Evolutionary conservation across 2,329 filamentous ascomycete species (phyloP).

Genomic region (Pseudogymnoascus sp.): DNA sequence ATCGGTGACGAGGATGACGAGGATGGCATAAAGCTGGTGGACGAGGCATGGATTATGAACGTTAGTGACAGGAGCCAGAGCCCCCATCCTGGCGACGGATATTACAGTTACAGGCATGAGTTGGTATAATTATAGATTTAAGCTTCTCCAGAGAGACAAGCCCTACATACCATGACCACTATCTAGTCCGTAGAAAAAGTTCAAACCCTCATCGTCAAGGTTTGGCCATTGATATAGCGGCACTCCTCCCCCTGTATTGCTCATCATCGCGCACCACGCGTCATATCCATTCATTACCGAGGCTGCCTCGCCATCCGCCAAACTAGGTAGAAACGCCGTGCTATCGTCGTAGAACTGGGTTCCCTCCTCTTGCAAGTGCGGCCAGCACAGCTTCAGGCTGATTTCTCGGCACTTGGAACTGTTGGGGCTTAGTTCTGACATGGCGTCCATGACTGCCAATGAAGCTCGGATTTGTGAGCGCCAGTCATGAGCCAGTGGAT

Average conservation of each 20-base stretch:
- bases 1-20: no score
- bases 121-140: not conserved
- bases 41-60: no score
- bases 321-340: slow-evolving; percentile 1
- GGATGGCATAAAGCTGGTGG: no score
- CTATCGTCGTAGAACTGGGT: slow-evolving; percentile 1
- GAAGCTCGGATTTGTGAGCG: slow-evolving; percentile 13
- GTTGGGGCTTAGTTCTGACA: slow-evolving; percentile 14
- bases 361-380: slow-evolving; percentile 12
- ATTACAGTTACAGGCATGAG: not conserved
- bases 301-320: slow-evolving; percentile 9
- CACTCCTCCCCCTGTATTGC: not conserved
- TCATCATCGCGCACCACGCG: slow-evolving; percentile 9
- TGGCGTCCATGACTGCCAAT: slow-evolving; percentile 14
- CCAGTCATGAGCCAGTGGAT: slow-evolving; percentile 12
- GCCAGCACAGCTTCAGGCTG: slow-evolving; percentile 16
- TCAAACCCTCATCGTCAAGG: slow-evolving; percentile 1
- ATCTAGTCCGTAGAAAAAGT: slow-evolving; percentile 8
- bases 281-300: slow-evolving; percentile 10
- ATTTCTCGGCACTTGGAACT: slow-evolving; percentile 15
- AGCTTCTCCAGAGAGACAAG: not conserved
- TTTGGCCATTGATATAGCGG: slow-evolving; percentile 8
- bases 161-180: not conserved
- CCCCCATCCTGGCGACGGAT: not conserved
- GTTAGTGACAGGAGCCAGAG: no score